Conservation (phyloP, 495 filamentous ascomycete species). For the Aspergillus sclerotioniger region DNA sequence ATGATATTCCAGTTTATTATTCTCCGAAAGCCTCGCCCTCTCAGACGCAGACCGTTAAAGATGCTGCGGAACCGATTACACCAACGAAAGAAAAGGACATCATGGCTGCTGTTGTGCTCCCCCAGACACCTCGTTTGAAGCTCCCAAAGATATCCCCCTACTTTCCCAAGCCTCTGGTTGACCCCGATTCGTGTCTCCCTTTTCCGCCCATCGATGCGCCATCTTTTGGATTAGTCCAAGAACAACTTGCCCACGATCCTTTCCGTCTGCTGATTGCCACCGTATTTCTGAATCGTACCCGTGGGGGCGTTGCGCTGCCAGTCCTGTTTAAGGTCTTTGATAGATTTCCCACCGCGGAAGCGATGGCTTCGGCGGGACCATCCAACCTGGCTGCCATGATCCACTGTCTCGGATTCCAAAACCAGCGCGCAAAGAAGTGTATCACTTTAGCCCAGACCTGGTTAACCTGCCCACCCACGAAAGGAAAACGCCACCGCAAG, state of each 20-base stretch:
- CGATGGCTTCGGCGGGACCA: slow-evolving; percentile 58
- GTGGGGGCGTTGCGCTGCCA: slow-evolving; percentile 72
- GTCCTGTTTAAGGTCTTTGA: slow-evolving; percentile 67
- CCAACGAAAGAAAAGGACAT: slow-evolving; percentile 7
- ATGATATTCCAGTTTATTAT: slow-evolving; percentile 1
- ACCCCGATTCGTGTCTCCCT: slow-evolving; percentile 61
- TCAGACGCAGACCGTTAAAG: neutral
- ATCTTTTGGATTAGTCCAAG: slow-evolving; percentile 78
- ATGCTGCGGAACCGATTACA: neutral
- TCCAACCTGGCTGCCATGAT: slow-evolving; percentile 63
- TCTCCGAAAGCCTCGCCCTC: neutral
- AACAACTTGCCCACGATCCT: slow-evolving; percentile 67
- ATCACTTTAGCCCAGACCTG: slow-evolving; percentile 69
- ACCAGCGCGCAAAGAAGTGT: slow-evolving; percentile 56
- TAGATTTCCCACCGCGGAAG: slow-evolving; percentile 63
- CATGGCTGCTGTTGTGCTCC: neutral
- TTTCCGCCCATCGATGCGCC: slow-evolving; percentile 65
- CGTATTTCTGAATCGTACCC: slow-evolving; percentile 80
- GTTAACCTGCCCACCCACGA: slow-evolving; percentile 61
- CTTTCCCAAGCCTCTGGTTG: slow-evolving; percentile 40
- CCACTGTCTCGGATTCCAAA: slow-evolving; percentile 71
- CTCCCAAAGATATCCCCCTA: slow-evolving; percentile 45
- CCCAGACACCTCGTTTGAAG: slow-evolving; percentile 22
- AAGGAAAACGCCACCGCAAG: slow-evolving; percentile 59
- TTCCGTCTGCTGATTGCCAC: slow-evolving; percentile 73